These are phyloP conservation scores for Clarireedia paspali DNA, from an alignment of 2,329 filamentous ascomycete genomes.

Conservation along the genomic window DNA sequence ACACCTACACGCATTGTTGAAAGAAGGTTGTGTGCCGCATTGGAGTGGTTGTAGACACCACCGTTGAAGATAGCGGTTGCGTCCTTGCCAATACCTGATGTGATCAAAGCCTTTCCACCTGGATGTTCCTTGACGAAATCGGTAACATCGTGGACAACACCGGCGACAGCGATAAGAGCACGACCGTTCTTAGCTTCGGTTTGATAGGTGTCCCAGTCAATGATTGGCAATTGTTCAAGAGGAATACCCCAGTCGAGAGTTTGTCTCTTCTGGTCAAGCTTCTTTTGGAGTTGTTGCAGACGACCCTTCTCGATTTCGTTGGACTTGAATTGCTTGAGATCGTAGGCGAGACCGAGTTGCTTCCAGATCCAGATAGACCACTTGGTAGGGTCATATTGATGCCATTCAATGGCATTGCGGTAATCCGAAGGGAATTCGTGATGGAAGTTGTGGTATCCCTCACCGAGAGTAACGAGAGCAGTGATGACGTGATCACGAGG, in stretches of 20 bases:
- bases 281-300: constrained; percentile 85
- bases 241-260: constrained; percentile 81
- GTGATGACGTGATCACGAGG: constrained; percentile 84
- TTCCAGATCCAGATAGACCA: constrained; percentile 84
- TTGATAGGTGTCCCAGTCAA: constrained; percentile 82
- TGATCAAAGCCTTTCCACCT: constrained; percentile 84
- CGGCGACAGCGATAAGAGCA: constrained; percentile 68
- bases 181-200: constrained; percentile 70
- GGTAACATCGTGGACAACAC: constrained; percentile 78
- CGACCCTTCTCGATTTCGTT: constrained; percentile 93
- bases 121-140: constrained; percentile 84
- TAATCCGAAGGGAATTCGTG: constrained; percentile 92
- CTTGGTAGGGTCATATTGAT: constrained; percentile 88
- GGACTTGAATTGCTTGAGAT: constrained; percentile 83
- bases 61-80: constrained; percentile 89
- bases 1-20: constrained; percentile 85
- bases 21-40: constrained; percentile 81
- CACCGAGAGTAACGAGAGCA: constrained; percentile 75
- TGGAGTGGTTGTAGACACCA: constrained; percentile 83
- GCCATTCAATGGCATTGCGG: constrained; percentile 86
- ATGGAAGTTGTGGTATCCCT: constrained; percentile 94
- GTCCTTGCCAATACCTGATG: constrained; percentile 75
- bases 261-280: constrained; percentile 79
- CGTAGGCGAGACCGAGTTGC: constrained; percentile 73
- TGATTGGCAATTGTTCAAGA: constrained; percentile 75